Evolutionary conservation across 768 basidiomycete species (phyloP), one percentile per base, ranked within the genome.

Genomic region (Leccinum obscurum): DNA sequence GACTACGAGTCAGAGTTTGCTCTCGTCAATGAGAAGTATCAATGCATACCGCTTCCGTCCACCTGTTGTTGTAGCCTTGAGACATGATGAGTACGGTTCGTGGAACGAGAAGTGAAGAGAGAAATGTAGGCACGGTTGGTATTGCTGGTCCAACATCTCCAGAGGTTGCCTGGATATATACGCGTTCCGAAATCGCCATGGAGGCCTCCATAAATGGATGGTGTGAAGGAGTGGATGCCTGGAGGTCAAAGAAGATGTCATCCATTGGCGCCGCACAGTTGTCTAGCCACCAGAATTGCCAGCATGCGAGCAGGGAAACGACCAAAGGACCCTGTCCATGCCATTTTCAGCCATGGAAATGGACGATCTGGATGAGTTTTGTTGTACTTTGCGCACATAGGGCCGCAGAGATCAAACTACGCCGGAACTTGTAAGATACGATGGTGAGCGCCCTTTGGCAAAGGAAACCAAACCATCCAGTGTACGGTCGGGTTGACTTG

Each of bases 401-500:
- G 15, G 48, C 24, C 24, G 48, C 59, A 54, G 39, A 11, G 39
- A 35, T 56, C 56, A 51, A 22, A 62, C 37, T 57, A n/a, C 7
- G 52, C 32, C 24, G 24, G 44, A 49, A 37, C 35, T 26, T 37
- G 52, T 14, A 13, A 59, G 15, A 60, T 58, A 62, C 60, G 59
- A 54, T 55, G 15, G 24, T 34, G 20, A 55, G 34, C 30, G 50
- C 54, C 37, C 53, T 39, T 61, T 57, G 44, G 52, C 55, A 58
- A 58, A 54, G 55, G 54, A 41, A 54, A 53, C 48, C 58, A 52
- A 53, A 71, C 68, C 68, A 70, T 69, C 64, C 68, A 71, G 68
- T 70, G 34, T 35, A 35, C 13, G 69, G 30, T 34, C 46, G 54
- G 61, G 56, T 57, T 49, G 24, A 30, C 41, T 41, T 30, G n/a